These are phyloP conservation scores for Auriscalpium orientale DNA, from an alignment of 768 basidiomycete species.

Conservation along the genomic window DNA sequence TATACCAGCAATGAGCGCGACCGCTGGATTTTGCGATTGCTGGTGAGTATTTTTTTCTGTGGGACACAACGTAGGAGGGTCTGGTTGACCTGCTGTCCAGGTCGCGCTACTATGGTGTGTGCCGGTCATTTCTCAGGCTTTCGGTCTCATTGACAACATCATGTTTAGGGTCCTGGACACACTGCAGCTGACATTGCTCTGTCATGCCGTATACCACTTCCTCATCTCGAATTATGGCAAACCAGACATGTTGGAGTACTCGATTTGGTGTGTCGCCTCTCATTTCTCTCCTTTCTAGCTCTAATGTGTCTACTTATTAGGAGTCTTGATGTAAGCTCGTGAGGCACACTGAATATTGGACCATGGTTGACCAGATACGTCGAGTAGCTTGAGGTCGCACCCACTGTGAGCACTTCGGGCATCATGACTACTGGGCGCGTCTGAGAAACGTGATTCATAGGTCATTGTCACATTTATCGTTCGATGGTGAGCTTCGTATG, in stretches of 20 bases:
- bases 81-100: not conserved
- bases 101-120: not conserved
- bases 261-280: not conserved
- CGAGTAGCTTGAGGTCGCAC: constrained; percentile 3
- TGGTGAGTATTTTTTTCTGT: not conserved
- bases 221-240: not conserved
- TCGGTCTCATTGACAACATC: not conserved
- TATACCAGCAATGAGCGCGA: not conserved
- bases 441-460: not conserved
- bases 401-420: not conserved
- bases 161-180: not conserved
- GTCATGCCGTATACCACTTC: constrained; percentile 2
- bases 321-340: constrained; percentile 2
- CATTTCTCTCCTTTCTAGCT: not conserved
- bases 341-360: not conserved
- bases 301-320: not conserved
- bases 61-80: not conserved
- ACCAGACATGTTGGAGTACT: not conserved
- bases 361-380: too few species aligned
- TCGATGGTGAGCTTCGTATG: not conserved
- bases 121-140: not conserved
- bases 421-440: too few species aligned
- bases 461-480: constrained; percentile 2
- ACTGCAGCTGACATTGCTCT: not conserved
- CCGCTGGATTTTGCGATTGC: not conserved